These are phyloP conservation scores for Aspergillus pseudotamarii DNA, from an alignment of 2,329 filamentous ascomycete genomes.

Conservation along the genomic window DNA sequence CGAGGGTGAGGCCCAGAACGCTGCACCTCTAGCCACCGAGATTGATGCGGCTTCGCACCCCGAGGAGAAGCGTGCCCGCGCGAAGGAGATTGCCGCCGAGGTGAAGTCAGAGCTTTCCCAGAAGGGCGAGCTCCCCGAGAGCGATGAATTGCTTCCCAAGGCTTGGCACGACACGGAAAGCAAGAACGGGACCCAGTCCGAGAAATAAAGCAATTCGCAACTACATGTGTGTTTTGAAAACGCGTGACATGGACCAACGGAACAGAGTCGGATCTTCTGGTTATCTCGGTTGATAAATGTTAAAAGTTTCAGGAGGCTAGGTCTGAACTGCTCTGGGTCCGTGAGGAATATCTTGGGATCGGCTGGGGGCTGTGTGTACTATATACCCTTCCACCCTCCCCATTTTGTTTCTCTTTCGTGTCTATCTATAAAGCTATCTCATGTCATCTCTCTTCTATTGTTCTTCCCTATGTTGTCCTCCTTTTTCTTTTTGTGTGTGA, in stretches of 20 bases:
- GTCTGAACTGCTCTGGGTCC: neutral
- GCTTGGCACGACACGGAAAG: conserved; percentile 49
- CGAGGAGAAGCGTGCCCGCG: conserved; percentile 29
- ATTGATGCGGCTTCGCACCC: conserved; percentile 27
- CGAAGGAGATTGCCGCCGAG: conserved; percentile 27
- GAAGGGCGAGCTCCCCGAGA: conserved; percentile 39
- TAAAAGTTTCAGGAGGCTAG: neutral
- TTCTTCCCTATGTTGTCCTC: neutral
- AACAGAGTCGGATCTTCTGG: neutral
- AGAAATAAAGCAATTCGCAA: conserved; percentile 20
- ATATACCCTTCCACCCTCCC: conserved; percentile 5
- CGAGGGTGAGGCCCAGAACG: conserved; percentile 8
- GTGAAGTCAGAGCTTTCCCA: conserved; percentile 26
- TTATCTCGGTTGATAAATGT: neutral
- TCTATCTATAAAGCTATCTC: conserved; percentile 16
- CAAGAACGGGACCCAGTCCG: conserved; percentile 23
- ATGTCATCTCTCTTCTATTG: conserved; percentile 13
- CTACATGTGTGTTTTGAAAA: neutral
- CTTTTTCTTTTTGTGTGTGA: conserved; percentile 10
- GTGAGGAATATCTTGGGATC: neutral
- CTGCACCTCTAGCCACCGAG: conserved; percentile 25
- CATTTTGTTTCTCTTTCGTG: conserved; percentile 1
- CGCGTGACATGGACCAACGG: neutral
- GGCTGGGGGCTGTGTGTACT: neutral
- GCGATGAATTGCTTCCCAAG: conserved; percentile 52